Evolutionary conservation across 176 grass and related monocot species (phyloP).

Genomic region (Zea luxurians): DNA sequence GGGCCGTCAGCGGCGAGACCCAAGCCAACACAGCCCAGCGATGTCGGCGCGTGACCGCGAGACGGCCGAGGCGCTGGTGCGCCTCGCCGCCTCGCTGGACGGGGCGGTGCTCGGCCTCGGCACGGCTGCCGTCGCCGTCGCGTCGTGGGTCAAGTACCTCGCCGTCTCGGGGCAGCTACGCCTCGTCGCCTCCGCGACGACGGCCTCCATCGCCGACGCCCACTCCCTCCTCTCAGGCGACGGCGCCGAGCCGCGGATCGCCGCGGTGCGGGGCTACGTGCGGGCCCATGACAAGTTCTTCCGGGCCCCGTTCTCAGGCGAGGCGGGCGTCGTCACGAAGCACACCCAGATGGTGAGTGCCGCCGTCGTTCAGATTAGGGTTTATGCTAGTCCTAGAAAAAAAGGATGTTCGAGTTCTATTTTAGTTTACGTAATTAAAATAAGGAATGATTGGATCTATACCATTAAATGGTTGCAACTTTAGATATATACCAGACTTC

Average conservation of each 20-base stretch:
- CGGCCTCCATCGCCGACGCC: constrained; percentile 51
- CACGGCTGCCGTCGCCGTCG: constrained; percentile 54
- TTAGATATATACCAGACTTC: too few relatives aligned
- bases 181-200: constrained; percentile 60
- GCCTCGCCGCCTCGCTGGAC: constrained; percentile 70
- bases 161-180: constrained; percentile 53
- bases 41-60: constrained; percentile 85
- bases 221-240: constrained; percentile 48
- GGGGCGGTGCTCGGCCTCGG: constrained; percentile 73
- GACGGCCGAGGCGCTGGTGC: constrained; percentile 56
- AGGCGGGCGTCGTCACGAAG: constrained; percentile 55
- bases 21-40: background rate
- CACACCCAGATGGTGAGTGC: constrained; percentile 67
- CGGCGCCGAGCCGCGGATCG: constrained; percentile 26
- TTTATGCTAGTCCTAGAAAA: constrained; percentile 9
- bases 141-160: constrained; percentile 73
- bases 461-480: too few relatives aligned
- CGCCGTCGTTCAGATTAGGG: constrained; percentile 5
- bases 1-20: constrained; percentile 28
- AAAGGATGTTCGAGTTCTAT: constrained; percentile 3
- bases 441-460: too few relatives aligned
- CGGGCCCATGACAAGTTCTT: constrained; percentile 41
- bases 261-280: constrained; percentile 66
- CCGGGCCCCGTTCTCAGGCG: constrained; percentile 50
- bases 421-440: constrained; percentile 9